phyloP scores from a whole-genome alignment of 345 rosid genomes.

The Pseudoturritis turrita region DNA sequence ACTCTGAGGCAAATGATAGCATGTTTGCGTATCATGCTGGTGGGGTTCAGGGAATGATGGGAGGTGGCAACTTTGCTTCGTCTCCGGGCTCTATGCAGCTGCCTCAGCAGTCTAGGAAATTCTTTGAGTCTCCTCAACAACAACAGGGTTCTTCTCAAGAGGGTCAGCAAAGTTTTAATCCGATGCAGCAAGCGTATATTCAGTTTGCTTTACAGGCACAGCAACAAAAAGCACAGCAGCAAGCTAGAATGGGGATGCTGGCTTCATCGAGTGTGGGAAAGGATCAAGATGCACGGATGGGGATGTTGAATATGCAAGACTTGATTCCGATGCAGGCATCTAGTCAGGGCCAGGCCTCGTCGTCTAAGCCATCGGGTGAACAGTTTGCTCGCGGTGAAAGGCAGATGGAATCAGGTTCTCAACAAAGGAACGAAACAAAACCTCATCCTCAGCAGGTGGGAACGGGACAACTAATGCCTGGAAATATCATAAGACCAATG shows the following conservation, averaged over 20 bases:
- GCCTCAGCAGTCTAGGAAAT: conserved; percentile 76
- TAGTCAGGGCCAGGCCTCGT: conserved; percentile 74
- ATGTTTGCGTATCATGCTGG: conserved; percentile 77
- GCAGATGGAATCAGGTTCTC: conserved; percentile 61
- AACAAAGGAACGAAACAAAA: conserved; percentile 61
- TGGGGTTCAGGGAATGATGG: conserved; percentile 65
- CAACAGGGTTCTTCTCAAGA: conserved; percentile 60
- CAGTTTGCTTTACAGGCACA: conserved; percentile 76
- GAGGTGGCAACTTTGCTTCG: conserved; percentile 56
- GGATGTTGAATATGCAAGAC: conserved; percentile 81
- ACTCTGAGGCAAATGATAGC: conserved; percentile 67
- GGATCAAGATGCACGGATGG: conserved; percentile 63
- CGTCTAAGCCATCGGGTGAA: conserved; percentile 68
- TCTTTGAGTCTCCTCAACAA: conserved; percentile 73
- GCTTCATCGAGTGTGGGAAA: conserved; percentile 45
- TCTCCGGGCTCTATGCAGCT: conserved; percentile 72
- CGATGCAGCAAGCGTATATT: conserved; percentile 79
- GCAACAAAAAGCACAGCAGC: conserved; percentile 75
- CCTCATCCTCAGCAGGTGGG: conserved; percentile 44
- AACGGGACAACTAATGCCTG: conserved; percentile 54
- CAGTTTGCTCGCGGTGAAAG: conserved; percentile 60
- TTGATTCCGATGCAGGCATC: conserved; percentile 63
- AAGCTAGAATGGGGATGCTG: conserved; percentile 70
- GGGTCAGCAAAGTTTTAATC: conserved; percentile 64
- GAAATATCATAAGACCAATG: conserved; percentile 58